Base-by-base conservation (phyloP, 208 protist species). In the Trichomonas tenax region DNA sequence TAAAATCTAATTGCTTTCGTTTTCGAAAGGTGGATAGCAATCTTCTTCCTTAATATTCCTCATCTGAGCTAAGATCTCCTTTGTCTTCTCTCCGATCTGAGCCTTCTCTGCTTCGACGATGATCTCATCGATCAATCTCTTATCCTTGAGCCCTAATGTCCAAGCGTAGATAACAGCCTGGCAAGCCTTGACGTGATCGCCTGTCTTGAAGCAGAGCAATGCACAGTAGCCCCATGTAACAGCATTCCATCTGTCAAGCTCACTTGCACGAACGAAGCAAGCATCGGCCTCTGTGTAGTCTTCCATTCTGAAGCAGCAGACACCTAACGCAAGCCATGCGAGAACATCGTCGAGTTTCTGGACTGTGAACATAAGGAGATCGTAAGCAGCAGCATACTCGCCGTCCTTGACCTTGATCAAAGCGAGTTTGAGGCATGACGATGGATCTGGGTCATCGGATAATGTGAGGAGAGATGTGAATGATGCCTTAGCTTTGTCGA, bases 271-370 rank as follows among this genome's bases (percentile, higher is more conserved):
- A 6, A 26, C 17, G 46, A 93, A 41, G 15, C 40, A 93, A 31
- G 44, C 44, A 11, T 93, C 86, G 15, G 86, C 86, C 38, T 93
- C 86, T 17, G 41, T 40, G 26, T 40, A 51, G 2, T 93, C 44
- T 58, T 93, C 44, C 40, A 51, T 93, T 93, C 86, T 93, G 15
- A 93, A 38, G n/a, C 86, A 93, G 45, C 86, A 93, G 46, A 93
- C 44, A 38, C 86, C 86, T 21, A 93, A 31, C 8, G 40, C 41
- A 15, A 41, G 41, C 86, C 86, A 93, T 14, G 86, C 86, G 11
- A 93, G 17, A 38, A 44, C 40, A 38, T 48, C 44, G n/a, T 48
- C 86, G 3, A 51, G 23, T n/a, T 93, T 48, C 31, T 93, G 86
- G 36, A 93, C 86, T 38, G 44, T 51, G n/a, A 48, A 93, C 86